phyloP scores from a whole-genome alignment of 768 basidiomycete genomes.

The Galerina sulciceps region DNA sequence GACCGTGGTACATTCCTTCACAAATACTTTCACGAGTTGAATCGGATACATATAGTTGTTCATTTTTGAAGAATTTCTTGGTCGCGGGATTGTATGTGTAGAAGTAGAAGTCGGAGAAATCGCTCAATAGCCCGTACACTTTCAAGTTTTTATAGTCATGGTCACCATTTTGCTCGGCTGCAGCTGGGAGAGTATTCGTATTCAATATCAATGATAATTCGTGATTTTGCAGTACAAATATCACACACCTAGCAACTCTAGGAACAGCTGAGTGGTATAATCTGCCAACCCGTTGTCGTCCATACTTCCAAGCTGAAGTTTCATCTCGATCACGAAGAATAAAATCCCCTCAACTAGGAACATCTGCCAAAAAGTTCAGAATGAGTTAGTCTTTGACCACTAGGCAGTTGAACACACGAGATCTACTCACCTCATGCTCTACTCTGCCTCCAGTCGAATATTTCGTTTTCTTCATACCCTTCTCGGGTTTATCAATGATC shows the following conservation, averaged over 20 bases:
- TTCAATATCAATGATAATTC: background rate
- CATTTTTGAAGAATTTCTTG: background rate
- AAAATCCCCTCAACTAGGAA: background rate
- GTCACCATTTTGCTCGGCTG: background rate
- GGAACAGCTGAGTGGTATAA: background rate
- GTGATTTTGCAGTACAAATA: background rate
- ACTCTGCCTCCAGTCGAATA: background rate
- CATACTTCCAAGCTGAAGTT: background rate
- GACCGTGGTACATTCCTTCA: background rate
- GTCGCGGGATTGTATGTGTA: background rate
- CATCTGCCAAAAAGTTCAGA: too few relatives aligned
- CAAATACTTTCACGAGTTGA: background rate
- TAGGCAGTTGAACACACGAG: background rate
- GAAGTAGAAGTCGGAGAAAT: background rate
- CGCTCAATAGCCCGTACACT: background rate
- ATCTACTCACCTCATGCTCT: background rate
- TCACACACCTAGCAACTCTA: background rate
- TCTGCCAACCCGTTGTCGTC: background rate
- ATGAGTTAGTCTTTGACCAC: background rate
- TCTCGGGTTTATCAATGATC: background rate
- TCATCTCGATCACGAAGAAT: background rate
- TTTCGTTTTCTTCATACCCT: background rate
- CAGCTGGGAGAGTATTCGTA: background rate
- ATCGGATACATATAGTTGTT: background rate
- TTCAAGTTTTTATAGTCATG: background rate